A percentile compares a stretch with the other conserved stretches of the same genome.
phyloP scores from a whole-genome alignment of 129 eudicot species.

The Artemisia argyi region DNA sequence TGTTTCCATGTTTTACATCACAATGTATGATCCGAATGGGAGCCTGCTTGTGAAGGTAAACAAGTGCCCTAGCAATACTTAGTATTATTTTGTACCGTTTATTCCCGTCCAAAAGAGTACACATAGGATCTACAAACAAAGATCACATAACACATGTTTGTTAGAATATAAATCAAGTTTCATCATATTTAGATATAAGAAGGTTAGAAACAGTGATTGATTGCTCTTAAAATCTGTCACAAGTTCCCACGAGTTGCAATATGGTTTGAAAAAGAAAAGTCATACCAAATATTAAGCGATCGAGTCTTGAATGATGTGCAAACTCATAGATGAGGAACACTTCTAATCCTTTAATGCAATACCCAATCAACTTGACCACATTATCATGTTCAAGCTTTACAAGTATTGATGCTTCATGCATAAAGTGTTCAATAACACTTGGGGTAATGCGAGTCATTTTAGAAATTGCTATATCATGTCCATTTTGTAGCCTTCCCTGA shows the following conservation, averaged over 20 bases:
- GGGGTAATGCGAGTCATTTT: not conserved
- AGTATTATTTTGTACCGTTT: conserved; percentile 9
- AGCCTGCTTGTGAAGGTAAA: conserved; percentile 26
- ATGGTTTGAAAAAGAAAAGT: too few species aligned
- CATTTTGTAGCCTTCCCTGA: conserved; percentile 20
- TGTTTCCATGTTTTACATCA: conserved; percentile 8
- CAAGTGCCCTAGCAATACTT: conserved; percentile 23
- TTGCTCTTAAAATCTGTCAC: too few species aligned
- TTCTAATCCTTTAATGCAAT: not conserved
- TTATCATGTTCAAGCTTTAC: conserved; percentile 13
- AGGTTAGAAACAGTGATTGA: not conserved
- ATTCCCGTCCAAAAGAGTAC: conserved; percentile 23
- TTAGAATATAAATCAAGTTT: too few species aligned
- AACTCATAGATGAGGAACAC: not conserved
- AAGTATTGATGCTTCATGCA: not conserved
- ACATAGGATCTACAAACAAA: not conserved
- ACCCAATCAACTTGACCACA: conserved; percentile 11
- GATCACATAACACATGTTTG: too few species aligned
- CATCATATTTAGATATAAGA: not conserved
- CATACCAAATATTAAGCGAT: not conserved
- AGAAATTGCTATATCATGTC: conserved; percentile 7
- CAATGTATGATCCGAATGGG: conserved; percentile 17
- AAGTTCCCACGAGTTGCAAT: not conserved
- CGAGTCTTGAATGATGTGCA: not conserved
- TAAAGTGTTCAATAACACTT: not conserved